These are phyloP conservation scores for Syzygium oleosum DNA, from an alignment of 345 rosid genomes.

Conservation along the genomic window DNA sequence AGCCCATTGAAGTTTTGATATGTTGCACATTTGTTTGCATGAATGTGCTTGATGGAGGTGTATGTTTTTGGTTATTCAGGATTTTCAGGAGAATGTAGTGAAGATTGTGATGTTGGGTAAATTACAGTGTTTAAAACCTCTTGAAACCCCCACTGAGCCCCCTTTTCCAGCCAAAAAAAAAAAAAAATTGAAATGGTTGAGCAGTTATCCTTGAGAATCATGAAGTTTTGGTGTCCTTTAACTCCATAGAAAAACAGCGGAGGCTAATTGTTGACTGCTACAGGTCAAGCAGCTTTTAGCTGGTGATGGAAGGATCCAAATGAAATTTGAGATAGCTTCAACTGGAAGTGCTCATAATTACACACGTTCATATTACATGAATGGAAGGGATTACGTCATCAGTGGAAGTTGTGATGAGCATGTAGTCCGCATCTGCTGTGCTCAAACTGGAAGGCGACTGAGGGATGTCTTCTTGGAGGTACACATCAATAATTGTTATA, in stretches of 20 bases:
- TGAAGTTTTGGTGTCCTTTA: background rate
- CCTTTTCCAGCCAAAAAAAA: background rate
- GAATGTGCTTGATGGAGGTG: background rate
- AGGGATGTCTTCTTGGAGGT: conserved; percentile 46
- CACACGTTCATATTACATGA: conserved; percentile 47
- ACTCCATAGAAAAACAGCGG: background rate
- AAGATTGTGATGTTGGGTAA: background rate
- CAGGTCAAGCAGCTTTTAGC: conserved; percentile 23
- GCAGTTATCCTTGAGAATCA: background rate
- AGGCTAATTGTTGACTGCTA: background rate
- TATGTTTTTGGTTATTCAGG: background rate
- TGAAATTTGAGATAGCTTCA: conserved; percentile 31
- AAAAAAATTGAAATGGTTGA: background rate
- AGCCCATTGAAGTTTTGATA: background rate
- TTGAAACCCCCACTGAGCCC: background rate
- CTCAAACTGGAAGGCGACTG: conserved; percentile 47
- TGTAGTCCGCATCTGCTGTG: conserved; percentile 36
- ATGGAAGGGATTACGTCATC: conserved; percentile 46
- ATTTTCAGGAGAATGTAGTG: background rate
- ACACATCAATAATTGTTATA: background rate
- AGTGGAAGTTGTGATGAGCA: conserved; percentile 53
- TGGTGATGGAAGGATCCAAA: conserved; percentile 38
- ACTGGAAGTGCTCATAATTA: conserved; percentile 44
- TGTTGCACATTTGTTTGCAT: background rate
- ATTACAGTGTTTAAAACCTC: background rate